Evolutionary conservation across 331 rosid species (phyloP).

Genomic region (Cucumis variabilis): DNA sequence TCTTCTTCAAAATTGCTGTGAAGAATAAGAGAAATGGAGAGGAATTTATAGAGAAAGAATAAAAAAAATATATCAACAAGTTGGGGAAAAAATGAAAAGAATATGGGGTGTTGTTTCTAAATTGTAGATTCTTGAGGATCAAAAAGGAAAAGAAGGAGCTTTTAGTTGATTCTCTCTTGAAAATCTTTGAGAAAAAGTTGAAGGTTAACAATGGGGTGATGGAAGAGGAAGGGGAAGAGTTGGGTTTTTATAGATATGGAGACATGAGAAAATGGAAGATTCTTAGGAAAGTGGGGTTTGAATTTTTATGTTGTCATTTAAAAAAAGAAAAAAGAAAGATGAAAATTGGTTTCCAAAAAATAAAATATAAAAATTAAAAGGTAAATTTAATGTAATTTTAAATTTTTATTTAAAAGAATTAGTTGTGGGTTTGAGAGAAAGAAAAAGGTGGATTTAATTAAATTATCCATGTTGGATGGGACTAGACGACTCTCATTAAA

Average conservation of each 20-base stretch:
- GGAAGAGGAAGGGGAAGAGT: not conserved
- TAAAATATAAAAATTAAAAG: too few species aligned
- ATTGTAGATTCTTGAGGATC: conserved; percentile 24
- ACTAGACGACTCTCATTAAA: not conserved
- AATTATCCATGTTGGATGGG: not conserved
- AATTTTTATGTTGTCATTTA: not conserved
- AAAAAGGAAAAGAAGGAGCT: not conserved
- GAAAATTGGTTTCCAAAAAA: not conserved
- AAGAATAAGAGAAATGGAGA: not conserved
- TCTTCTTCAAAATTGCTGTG: conserved; percentile 20
- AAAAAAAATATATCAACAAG: not conserved
- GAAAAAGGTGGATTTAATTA: not conserved
- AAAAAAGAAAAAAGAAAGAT: not conserved
- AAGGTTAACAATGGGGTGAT: conserved; percentile 2
- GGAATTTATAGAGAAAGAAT: conserved; percentile 18
- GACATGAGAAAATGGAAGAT: not conserved
- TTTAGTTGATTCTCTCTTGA: conserved; percentile 24
- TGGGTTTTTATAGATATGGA: conserved; percentile 14
- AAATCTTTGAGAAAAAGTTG: conserved; percentile 4
- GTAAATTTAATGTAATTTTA: not conserved
- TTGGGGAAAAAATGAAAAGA: not conserved
- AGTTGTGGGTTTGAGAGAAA: not conserved
- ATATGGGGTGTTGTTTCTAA: not conserved
- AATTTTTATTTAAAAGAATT: not conserved
- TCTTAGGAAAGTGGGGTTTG: not conserved